These are phyloP conservation scores for Dianthus caryophyllus DNA, from an alignment of 148 eudicot genomes.

Conservation along the genomic window DNA sequence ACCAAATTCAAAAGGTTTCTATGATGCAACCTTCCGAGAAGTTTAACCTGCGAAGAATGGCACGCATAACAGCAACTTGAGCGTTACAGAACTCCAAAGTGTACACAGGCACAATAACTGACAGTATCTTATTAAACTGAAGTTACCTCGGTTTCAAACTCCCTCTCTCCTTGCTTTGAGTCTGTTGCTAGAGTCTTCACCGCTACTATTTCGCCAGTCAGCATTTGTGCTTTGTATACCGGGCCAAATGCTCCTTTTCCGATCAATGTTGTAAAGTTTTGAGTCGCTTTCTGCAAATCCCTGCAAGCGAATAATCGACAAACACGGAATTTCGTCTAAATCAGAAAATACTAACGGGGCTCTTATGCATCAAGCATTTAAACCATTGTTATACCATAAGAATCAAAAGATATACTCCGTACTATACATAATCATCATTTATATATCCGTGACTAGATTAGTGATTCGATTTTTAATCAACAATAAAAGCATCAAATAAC, in stretches of 20 bases:
- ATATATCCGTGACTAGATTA: background rate
- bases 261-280: no score
- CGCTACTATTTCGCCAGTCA: no score
- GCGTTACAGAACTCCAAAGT: conserved; percentile 31
- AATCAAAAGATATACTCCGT: background rate
- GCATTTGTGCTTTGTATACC: no score
- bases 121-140: background rate
- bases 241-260: no score
- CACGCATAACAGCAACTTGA: no score
- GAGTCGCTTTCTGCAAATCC: no score
- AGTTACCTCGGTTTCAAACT: conserved; percentile 86
- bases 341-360: background rate
- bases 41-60: no score
- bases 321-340: background rate
- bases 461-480: background rate
- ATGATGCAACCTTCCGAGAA: no score
- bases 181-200: no score
- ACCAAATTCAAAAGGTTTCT: no score
- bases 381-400: background rate
- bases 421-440: background rate
- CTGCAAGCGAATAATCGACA: conserved; percentile 26
- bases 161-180: conserved; percentile 94
- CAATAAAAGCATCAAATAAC: background rate
- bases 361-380: background rate
- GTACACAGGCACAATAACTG: no score